These are phyloP conservation scores for Pseudogymnoascus sp. DNA, from an alignment of 2,329 filamentous ascomycete species.

Conservation along the genomic window DNA sequence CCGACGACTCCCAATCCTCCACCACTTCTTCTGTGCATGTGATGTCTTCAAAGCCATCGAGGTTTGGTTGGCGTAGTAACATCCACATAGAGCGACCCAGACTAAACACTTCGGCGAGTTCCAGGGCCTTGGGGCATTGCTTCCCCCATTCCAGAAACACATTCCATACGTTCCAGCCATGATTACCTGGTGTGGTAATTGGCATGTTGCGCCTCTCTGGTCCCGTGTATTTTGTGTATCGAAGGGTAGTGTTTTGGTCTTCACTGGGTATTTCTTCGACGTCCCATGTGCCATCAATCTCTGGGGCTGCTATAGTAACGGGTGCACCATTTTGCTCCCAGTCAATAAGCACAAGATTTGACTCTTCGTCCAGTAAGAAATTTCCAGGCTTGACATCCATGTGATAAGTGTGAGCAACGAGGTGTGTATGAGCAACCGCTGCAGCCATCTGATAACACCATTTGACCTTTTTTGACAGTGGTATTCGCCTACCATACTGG, in stretches of 20 bases:
- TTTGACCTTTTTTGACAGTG: background rate
- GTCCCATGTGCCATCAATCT: background rate
- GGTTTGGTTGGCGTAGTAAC: background rate
- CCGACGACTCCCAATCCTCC: background rate
- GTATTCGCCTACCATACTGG: background rate
- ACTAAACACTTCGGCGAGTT: background rate
- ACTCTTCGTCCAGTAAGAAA: slow-evolving; percentile 18
- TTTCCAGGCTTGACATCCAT: slow-evolving; percentile 28
- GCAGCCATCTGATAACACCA: background rate
- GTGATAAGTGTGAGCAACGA: slow-evolving; percentile 20
- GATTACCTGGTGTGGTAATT: background rate
- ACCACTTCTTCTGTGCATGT: background rate
- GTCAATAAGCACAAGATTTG: slow-evolving; percentile 19
- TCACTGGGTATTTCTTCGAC: background rate
- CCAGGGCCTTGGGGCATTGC: background rate
- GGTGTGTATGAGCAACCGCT: background rate
- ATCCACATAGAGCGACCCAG: background rate
- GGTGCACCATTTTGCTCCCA: slow-evolving; percentile 24
- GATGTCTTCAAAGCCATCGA: background rate
- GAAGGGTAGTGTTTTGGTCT: background rate
- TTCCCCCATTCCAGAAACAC: background rate
- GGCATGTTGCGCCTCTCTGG: background rate
- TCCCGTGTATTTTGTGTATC: background rate
- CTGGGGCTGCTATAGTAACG: slow-evolving; percentile 14
- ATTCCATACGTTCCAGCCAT: background rate